phyloP scores from a whole-genome alignment of 768 basidiomycete species.

The Collybia nuda region DNA sequence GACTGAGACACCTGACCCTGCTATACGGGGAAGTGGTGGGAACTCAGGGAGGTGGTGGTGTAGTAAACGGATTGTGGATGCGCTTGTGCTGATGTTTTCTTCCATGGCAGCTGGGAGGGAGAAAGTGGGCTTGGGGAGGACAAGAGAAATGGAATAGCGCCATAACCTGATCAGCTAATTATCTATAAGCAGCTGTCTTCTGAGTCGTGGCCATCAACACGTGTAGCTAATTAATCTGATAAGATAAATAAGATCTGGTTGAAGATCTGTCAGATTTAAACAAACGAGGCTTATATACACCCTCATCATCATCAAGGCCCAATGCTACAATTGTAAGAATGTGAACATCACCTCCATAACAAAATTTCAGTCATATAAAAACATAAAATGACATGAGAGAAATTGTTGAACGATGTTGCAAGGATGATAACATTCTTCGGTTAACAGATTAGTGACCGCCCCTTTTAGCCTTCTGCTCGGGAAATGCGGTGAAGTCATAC shows the following conservation, averaged over 20 bases:
- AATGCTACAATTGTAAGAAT: too few relatives aligned
- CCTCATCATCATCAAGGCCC: too few relatives aligned
- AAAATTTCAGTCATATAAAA: too few relatives aligned
- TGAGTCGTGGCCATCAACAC: not conserved
- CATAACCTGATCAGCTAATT: not conserved
- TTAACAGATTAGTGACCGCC: too few relatives aligned
- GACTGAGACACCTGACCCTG: slow-evolving; percentile 26
- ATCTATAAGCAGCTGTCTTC: not conserved
- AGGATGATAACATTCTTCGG: too few relatives aligned
- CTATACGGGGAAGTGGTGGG: slow-evolving; percentile 9
- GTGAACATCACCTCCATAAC: too few relatives aligned
- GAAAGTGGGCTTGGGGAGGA: not conserved
- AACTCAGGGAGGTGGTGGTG: slow-evolving; percentile 15
- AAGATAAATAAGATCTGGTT: not conserved
- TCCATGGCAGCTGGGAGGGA: slow-evolving; percentile 22
- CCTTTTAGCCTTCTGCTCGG: too few relatives aligned
- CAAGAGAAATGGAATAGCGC: not conserved
- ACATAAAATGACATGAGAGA: too few relatives aligned
- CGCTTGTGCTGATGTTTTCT: slow-evolving; percentile 34
- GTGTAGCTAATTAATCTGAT: not conserved
- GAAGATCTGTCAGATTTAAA: too few relatives aligned
- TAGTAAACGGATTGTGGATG: slow-evolving; percentile 36
- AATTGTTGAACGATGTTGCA: too few relatives aligned
- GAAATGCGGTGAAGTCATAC: too few relatives aligned
- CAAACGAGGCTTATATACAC: too few relatives aligned